Evolutionary conservation across 2,329 filamentous ascomycete species (phyloP).

Genomic region (Pseudocercospora crystallina): DNA sequence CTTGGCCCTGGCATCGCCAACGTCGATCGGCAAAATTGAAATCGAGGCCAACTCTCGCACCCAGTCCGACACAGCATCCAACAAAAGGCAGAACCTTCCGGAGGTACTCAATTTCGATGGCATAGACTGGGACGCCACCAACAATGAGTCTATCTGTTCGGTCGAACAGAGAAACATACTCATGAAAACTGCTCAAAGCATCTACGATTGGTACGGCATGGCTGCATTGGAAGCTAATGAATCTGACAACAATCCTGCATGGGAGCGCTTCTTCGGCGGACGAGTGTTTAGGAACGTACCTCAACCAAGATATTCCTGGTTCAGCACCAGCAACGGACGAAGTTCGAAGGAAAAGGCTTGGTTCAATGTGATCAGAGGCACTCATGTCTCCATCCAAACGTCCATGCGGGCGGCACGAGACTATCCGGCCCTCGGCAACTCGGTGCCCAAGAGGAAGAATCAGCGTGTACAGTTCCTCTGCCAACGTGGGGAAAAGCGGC

Average conservation of each 20-base stretch:
- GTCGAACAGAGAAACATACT: background rate
- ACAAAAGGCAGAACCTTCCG: background rate
- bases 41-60: too few relatives aligned
- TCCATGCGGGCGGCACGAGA: background rate
- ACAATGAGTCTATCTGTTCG: background rate
- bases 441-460: background rate
- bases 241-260: background rate
- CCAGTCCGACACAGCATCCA: too few relatives aligned
- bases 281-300: background rate
- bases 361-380: background rate
- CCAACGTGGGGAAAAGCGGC: background rate
- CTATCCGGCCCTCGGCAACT: background rate
- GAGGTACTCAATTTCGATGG: background rate
- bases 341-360: background rate
- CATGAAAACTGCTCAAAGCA: background rate
- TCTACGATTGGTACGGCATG: conserved; percentile 1
- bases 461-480: conserved; percentile 1
- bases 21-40: too few relatives aligned
- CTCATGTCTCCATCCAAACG: background rate
- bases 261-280: background rate
- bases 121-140: conserved; percentile 1
- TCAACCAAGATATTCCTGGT: background rate
- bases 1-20: too few relatives aligned
- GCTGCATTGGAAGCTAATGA: background rate
- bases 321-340: background rate